These are phyloP conservation scores for Pseudocercospora pini-densiflorae DNA, from an alignment of 2,329 filamentous ascomycete species.

Conservation along the genomic window DNA sequence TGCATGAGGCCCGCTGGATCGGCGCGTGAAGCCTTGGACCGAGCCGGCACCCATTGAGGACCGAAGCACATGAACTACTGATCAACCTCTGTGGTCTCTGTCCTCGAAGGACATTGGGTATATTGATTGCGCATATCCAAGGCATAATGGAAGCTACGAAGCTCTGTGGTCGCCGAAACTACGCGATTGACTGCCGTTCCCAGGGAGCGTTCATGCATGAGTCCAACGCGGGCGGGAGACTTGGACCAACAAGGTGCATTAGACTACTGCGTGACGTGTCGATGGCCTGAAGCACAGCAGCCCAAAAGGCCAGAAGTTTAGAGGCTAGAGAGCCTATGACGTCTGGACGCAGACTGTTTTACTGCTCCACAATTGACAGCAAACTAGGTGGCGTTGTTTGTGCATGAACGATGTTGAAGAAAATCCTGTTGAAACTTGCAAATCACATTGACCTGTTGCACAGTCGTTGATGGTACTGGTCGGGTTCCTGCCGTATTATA, in stretches of 20 bases:
- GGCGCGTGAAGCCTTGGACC: constrained; percentile 32
- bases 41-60: constrained; percentile 21
- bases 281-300: constrained; percentile 20
- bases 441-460: constrained; percentile 14
- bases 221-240: constrained; percentile 19
- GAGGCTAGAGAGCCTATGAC: constrained; percentile 24
- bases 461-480: constrained; percentile 13
- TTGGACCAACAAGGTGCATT: constrained; percentile 26
- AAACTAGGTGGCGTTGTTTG: constrained; percentile 23
- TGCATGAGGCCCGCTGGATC: constrained; percentile 31
- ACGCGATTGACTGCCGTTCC: constrained; percentile 20
- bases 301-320: constrained; percentile 17
- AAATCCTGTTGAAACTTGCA: constrained; percentile 10
- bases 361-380: constrained; percentile 19
- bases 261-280: constrained; percentile 27
- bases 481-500: constrained; percentile 34
- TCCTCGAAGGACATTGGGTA: constrained; percentile 18
- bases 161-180: constrained; percentile 6
- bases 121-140: constrained; percentile 22
- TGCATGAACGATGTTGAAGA: constrained; percentile 10
- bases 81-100: background rate
- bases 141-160: constrained; percentile 14
- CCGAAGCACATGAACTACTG: constrained; percentile 22
- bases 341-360: constrained; percentile 21
- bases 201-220: constrained; percentile 30